phyloP scores from a whole-genome alignment of 495 filamentous ascomycete species.

The Aspergillus baeticus region DNA sequence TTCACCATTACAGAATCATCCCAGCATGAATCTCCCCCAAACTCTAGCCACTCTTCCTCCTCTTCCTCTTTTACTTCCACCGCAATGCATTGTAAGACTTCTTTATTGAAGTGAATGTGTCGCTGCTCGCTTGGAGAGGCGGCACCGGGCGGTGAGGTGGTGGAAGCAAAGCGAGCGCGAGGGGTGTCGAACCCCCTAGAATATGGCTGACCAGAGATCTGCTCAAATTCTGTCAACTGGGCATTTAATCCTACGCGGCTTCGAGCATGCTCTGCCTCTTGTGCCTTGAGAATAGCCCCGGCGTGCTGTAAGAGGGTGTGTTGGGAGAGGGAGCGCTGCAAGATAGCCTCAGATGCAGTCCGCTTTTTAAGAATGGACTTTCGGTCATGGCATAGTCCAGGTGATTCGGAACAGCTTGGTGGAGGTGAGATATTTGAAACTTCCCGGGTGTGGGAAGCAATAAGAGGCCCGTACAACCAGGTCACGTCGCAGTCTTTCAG shows the following conservation, averaged over 20 bases:
- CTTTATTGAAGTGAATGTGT: slow-evolving; percentile 96
- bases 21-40: slow-evolving; percentile 63
- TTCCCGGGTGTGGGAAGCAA: slow-evolving; percentile 55
- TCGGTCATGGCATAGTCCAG: slow-evolving; percentile 75
- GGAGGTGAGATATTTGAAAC: slow-evolving; percentile 49
- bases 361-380: slow-evolving; percentile 97
- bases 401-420: slow-evolving; percentile 67
- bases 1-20: slow-evolving; percentile 89
- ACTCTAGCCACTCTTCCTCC: slow-evolving; percentile 41
- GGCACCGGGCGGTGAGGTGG: slow-evolving; percentile 45
- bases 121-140: slow-evolving; percentile 70
- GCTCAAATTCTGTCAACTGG: slow-evolving; percentile 65
- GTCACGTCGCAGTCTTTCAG: slow-evolving; percentile 97
- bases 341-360: slow-evolving; percentile 91
- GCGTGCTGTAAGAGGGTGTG: slow-evolving; percentile 93
- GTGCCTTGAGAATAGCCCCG: slow-evolving; percentile 86
- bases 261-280: slow-evolving; percentile 61
- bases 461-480: slow-evolving; percentile 94
- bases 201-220: slow-evolving; percentile 40
- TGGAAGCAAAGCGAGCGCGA: slow-evolving; percentile 27
- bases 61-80: slow-evolving; percentile 83
- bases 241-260: slow-evolving; percentile 49
- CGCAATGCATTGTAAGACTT: slow-evolving; percentile 93
- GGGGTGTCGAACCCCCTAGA: slow-evolving; percentile 29
- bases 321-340: slow-evolving; percentile 85